phyloP scores from a whole-genome alignment of 257 asterid genomes.

The Penstemon newberryi region DNA sequence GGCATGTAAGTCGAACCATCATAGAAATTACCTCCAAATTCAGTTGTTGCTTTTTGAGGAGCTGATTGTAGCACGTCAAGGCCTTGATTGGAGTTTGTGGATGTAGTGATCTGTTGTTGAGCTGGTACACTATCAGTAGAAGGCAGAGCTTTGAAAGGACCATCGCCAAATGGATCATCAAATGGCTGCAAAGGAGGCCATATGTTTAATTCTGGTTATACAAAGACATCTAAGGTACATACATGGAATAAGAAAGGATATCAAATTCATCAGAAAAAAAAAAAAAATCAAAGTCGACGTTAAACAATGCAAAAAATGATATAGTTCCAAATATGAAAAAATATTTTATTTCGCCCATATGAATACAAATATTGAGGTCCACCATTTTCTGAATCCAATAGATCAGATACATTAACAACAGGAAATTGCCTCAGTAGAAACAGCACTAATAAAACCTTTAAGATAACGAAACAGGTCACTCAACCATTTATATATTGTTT shows the following conservation, averaged over 20 bases:
- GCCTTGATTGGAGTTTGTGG: slow-evolving; percentile 44
- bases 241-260: slow-evolving; percentile 1
- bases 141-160: slow-evolving; percentile 80
- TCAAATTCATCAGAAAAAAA: not conserved
- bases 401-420: not conserved
- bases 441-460: too few species aligned
- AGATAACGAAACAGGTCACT: not conserved
- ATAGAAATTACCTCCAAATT: slow-evolving; percentile 40
- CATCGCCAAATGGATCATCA: slow-evolving; percentile 96
- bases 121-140: slow-evolving; percentile 39
- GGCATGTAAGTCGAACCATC: slow-evolving; percentile 35
- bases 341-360: slow-evolving; percentile 12
- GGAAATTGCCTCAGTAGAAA: not conserved
- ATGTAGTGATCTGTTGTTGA: slow-evolving; percentile 40
- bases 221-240: not conserved
- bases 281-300: not conserved
- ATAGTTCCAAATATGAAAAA: not conserved
- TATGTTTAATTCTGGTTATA: not conserved
- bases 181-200: slow-evolving; percentile 56
- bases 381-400: not conserved
- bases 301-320: not conserved
- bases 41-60: slow-evolving; percentile 44
- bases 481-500: slow-evolving; percentile 4
- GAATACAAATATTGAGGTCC: not conserved
- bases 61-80: slow-evolving; percentile 38